Conservation (phyloP, 805 yeast genomes). For the Candida railenensis region DNA sequence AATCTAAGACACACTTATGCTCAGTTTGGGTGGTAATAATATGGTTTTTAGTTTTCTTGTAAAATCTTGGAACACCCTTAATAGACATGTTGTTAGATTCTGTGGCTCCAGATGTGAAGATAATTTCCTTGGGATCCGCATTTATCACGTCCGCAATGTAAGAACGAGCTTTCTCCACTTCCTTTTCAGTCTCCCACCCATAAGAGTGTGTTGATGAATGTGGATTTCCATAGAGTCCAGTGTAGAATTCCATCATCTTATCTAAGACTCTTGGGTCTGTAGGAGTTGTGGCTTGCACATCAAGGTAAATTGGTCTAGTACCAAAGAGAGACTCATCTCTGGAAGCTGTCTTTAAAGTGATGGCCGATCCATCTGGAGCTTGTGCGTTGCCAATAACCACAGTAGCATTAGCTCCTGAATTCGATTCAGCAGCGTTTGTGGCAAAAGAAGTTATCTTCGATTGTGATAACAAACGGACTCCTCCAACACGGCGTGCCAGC, state of each 20-base stretch:
- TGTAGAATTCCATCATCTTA: conserved; percentile 78
- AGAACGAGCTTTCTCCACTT: conserved; percentile 82
- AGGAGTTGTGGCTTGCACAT: conserved; percentile 98
- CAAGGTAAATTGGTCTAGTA: conserved; percentile 89
- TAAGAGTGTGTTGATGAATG: conserved; percentile 96
- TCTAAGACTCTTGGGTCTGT: conserved; percentile 95
- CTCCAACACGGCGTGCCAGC: not conserved
- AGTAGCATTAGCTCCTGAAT: not conserved
- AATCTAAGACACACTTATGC: conserved; percentile 98
- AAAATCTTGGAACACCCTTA: conserved; percentile 95
- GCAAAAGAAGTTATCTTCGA: not conserved
- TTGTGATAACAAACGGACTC: not conserved
- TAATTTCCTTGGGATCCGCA: conserved; percentile 96
- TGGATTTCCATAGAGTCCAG: conserved; percentile 96
- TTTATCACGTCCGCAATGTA: conserved; percentile 80
- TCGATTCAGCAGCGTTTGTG: conserved; percentile 1
- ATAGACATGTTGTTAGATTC: conserved; percentile 93
- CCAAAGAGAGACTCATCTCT: conserved; percentile 54
- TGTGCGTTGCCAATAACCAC: conserved; percentile 22
- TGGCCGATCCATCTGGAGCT: conserved; percentile 44
- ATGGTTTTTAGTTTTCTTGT: conserved; percentile 85
- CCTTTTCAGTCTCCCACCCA: conserved; percentile 98
- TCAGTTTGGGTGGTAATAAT: conserved; percentile 96
- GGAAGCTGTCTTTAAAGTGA: conserved; percentile 42
- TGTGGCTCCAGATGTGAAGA: conserved; percentile 97